Conservation (phyloP, 495 filamentous ascomycete genomes). For the Aspergillus heteromorphus region DNA sequence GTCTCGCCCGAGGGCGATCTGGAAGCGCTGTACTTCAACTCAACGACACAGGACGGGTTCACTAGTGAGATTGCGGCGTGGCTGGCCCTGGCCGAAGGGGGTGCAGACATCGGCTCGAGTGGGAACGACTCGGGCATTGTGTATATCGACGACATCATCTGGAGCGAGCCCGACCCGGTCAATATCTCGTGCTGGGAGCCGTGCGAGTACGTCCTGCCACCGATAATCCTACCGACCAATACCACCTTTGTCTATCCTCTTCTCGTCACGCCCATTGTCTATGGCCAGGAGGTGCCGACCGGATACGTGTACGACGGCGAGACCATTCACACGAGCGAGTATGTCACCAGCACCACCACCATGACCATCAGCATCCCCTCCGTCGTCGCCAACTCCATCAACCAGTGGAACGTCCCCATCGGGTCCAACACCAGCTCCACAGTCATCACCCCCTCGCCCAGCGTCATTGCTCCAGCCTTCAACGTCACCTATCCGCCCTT, state of each 20-base stretch:
- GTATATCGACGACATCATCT: not conserved
- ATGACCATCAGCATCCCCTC: not conserved
- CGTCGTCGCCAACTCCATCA: not conserved
- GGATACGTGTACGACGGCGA: not conserved
- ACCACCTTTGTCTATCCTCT: not conserved
- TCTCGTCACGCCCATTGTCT: not conserved
- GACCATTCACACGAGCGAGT: not conserved
- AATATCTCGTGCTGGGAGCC: not conserved
- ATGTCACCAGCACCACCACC: not conserved
- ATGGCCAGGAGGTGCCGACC: not conserved
- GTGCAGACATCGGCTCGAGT: not conserved
- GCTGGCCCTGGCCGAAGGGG: not conserved
- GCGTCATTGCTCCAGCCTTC: not conserved
- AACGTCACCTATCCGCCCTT: not conserved
- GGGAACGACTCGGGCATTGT: not conserved
- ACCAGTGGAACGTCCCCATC: not conserved
- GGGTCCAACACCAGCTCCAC: not conserved
- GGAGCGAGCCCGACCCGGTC: not conserved
- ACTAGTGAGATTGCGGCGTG: conserved; percentile 7
- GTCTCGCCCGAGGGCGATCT: not conserved
- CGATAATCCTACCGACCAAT: not conserved
- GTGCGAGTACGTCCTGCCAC: not conserved
- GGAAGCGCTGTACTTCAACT: conserved; percentile 1
- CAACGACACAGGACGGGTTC: not conserved
- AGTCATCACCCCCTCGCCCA: not conserved